Conservation (phyloP, 2,329 filamentous ascomycete species). For the Magnaporthales sp. region DNA sequence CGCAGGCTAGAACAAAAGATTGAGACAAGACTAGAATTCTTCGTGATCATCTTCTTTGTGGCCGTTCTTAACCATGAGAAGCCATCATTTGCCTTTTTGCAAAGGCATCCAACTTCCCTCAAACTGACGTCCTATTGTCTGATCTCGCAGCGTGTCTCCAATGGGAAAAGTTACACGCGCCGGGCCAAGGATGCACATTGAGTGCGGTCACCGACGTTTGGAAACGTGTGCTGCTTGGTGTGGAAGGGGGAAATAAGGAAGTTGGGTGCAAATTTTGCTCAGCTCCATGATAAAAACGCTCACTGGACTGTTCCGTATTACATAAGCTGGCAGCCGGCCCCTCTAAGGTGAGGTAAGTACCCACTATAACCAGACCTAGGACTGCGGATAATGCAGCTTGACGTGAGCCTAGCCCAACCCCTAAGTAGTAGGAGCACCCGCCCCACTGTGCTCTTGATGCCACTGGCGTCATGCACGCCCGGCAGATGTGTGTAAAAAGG, state of each 20-base stretch:
- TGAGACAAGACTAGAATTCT: not conserved
- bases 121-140: constrained; percentile 15
- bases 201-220: constrained; percentile 1
- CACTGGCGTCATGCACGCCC: not conserved
- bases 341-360: not conserved
- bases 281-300: not conserved
- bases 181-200: not conserved
- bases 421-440: no score
- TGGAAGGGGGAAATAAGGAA: not conserved
- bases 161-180: not conserved
- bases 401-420: not conserved
- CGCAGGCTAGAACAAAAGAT: not conserved
- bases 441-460: not conserved
- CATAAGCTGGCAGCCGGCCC: not conserved
- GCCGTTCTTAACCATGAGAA: constrained; percentile 13
- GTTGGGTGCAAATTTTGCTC: not conserved
- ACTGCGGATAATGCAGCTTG: not conserved
- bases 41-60: not conserved
- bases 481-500: no score
- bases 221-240: constrained; percentile 3
- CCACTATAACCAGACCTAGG: not conserved
- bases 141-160: constrained; percentile 13
- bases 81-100: constrained; percentile 10
- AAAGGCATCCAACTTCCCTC: constrained; percentile 14
- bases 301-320: not conserved